Evolutionary conservation across 768 basidiomycete species (phyloP).

Genomic region (Amyloporia xantha): DNA sequence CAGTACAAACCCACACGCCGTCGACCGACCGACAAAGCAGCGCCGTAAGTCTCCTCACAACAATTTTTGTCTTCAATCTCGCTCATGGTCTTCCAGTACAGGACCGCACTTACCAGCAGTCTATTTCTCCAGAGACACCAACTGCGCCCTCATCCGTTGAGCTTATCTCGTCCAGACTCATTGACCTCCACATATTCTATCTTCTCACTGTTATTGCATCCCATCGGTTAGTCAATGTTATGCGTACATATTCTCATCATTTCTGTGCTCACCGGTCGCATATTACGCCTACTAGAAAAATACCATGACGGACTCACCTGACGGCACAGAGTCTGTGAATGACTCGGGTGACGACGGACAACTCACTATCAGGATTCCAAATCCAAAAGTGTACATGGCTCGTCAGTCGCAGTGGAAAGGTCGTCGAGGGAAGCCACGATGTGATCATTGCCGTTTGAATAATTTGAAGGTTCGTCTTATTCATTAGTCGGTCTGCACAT

Average conservation of each 20-base stretch:
- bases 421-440: conserved; percentile 66
- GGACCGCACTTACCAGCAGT: neutral
- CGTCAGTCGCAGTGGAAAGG: conserved; percentile 72
- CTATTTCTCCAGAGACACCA: neutral
- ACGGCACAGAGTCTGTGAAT: conserved; percentile 24
- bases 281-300: neutral
- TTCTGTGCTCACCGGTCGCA: neutral
- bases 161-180: conserved; percentile 1
- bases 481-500: conserved; percentile 6
- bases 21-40: conserved; percentile 7
- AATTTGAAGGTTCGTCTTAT: conserved; percentile 56
- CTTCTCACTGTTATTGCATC: too few species aligned
- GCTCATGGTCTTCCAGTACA: conserved; percentile 6
- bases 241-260: too few species aligned
- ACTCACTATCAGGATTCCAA: conserved; percentile 60
- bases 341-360: conserved; percentile 30
- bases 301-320: conserved; percentile 23
- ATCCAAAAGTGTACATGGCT: conserved; percentile 59
- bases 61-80: conserved; percentile 2
- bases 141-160: neutral
- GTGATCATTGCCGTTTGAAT: conserved; percentile 65
- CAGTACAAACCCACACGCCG: conserved; percentile 21
- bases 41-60: conserved; percentile 3
- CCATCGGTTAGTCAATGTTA: too few species aligned
- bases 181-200: too few species aligned